These are phyloP conservation scores for Microdochium trichocladiopsis DNA, from an alignment of 2,329 filamentous ascomycete species.

Conservation along the genomic window DNA sequence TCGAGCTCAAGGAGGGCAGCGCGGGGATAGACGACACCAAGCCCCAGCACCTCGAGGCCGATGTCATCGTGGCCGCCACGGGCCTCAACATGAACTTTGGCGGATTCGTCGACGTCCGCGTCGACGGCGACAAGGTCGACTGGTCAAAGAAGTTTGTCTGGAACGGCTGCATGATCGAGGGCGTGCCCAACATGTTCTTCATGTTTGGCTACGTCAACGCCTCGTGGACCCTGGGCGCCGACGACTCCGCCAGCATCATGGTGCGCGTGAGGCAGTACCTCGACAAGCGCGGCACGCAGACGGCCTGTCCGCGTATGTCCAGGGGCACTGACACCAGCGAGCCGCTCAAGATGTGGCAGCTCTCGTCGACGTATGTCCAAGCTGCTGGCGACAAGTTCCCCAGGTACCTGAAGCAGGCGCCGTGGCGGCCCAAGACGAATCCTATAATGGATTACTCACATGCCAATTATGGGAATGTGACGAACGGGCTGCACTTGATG, in stretches of 20 bases:
- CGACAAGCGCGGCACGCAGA: conserved; percentile 29
- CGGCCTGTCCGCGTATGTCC: conserved; percentile 34
- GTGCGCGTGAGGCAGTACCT: conserved; percentile 44
- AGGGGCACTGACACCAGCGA: conserved; percentile 12
- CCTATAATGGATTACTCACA: conserved; percentile 4
- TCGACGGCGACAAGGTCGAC: conserved; percentile 41
- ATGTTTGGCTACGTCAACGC: conserved; percentile 54
- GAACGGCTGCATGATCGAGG: conserved; percentile 55
- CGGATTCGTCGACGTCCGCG: conserved; percentile 39
- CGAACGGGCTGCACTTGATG: conserved; percentile 4
- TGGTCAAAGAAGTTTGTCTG: conserved; percentile 42
- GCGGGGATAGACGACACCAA: conserved; percentile 4
- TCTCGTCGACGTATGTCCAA: conserved; percentile 6
- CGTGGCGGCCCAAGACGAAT: conserved; percentile 4
- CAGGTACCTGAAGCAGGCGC: conserved; percentile 4
- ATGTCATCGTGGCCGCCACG: conserved; percentile 60
- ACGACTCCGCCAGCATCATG: conserved; percentile 41
- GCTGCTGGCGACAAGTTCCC: conserved; percentile 4
- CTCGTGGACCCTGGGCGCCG: conserved; percentile 56
- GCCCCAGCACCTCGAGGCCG: conserved; percentile 35
- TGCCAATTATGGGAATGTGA: conserved; percentile 7
- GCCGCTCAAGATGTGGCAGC: conserved; percentile 8
- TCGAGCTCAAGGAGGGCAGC: conserved; percentile 34
- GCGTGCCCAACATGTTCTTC: conserved; percentile 52
- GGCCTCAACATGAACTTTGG: conserved; percentile 50